Evolutionary conservation across 1,139 yeast genomes (phyloP), one percentile per base, ranked within the genome.

Genomic region (Candida dubliniensis): DNA sequence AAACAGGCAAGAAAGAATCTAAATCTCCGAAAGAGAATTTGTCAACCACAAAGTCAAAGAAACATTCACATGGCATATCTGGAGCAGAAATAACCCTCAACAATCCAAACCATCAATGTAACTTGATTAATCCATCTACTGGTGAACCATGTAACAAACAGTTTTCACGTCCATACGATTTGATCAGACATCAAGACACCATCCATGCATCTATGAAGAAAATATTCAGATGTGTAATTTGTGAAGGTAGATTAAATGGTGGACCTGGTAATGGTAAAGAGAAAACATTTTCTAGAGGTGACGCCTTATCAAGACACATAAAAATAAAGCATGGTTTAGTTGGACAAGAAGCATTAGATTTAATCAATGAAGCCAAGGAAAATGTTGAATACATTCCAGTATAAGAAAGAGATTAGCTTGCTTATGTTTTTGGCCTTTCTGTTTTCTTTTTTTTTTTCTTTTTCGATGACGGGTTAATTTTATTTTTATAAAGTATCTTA

Each of bases 341-440:
- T 30, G 79, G 79, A 14, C 58, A 69, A 46, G 77, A 74, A 46
- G 79, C 79, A 2, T 57, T 80, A 47, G 80, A 81, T 44, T 80
- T 87, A 38, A 82, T 86, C 53, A 82, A 83, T 56, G 81, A 76
- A 54, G 95, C 95, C 11, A 86, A 85, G 63, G 86, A 79, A 53
- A 80, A 86, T 59, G 89, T 85, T 43, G 93, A 85, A 62, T 85
- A 75, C 56, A 73, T 77, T 40, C 58, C 62, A 49, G 67, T 64
- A 38, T 43, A 36, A 36, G 24, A 3, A 27, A 18, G 24, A 27
- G 11, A 34, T 29, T 13, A 29, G 27, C 23, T 37, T 30, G 18
- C 13, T 27, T 11, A 30, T 31, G 14, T 38, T 31, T 31, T 31
- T 37, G 4, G 23, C 23, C 23, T 4, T 18, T 18, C 5, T 18